These are phyloP conservation scores for Gossypium raimondii DNA, from an alignment of 345 rosid genomes.

Conservation along the genomic window DNA sequence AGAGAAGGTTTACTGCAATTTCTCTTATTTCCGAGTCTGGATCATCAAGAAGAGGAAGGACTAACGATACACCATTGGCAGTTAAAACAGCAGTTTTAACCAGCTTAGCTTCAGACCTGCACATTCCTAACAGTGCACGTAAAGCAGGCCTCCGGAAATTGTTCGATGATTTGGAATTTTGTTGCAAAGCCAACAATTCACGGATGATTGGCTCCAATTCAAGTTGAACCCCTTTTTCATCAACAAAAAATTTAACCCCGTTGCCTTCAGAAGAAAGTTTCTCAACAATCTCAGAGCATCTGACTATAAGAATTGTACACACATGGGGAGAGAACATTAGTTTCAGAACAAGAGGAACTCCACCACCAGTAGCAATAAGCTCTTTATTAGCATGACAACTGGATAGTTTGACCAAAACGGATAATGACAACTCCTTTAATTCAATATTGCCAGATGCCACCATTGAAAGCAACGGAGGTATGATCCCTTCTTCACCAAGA, in stretches of 20 bases:
- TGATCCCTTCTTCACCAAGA: conserved; percentile 54
- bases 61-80: conserved; percentile 40
- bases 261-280: conserved; percentile 38
- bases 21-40: conserved; percentile 47
- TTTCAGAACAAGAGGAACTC: conserved; percentile 41
- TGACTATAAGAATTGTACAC: conserved; percentile 31
- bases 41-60: conserved; percentile 64
- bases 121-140: conserved; percentile 45
- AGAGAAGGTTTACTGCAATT: conserved; percentile 49
- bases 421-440: conserved; percentile 45
- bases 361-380: conserved; percentile 50
- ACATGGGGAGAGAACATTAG: conserved; percentile 36
- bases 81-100: conserved; percentile 58
- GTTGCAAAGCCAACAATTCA: conserved; percentile 44
- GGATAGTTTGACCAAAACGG: conserved; percentile 44
- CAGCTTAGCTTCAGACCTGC: conserved; percentile 41
- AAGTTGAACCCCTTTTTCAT: conserved; percentile 42
- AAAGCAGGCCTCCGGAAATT: conserved; percentile 43
- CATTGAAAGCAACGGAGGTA: conserved; percentile 57
- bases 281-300: conserved; percentile 49
- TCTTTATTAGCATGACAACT: conserved; percentile 40
- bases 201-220: conserved; percentile 41
- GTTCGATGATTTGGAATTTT: conserved; percentile 26
- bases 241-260: conserved; percentile 50
- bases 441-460: conserved; percentile 37